These are phyloP conservation scores for Chlorella sp. DNA, from an alignment of 139 green algal genomes.

Conservation along the genomic window DNA sequence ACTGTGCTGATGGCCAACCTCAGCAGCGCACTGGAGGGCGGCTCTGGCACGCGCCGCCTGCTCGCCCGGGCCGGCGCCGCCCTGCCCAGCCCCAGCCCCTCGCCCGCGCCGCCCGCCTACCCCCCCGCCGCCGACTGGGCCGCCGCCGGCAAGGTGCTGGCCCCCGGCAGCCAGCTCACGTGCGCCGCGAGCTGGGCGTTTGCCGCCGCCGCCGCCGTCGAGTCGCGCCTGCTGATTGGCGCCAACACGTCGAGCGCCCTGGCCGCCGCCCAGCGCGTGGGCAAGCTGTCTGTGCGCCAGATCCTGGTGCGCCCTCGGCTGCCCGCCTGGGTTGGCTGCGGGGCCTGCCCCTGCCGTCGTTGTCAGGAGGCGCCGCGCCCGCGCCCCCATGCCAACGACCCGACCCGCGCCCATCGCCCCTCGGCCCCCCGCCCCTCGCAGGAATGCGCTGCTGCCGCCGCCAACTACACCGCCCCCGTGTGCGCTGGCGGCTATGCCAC, in stretches of 20 bases:
- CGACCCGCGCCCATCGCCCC: too few species aligned
- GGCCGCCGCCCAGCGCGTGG: too few species aligned
- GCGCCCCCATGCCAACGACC: too few species aligned
- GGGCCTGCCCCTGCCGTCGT: too few species aligned
- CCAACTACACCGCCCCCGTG: background rate
- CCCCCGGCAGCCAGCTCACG: background rate
- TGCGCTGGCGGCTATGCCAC: conserved; percentile 4
- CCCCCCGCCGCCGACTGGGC: background rate
- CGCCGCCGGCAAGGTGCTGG: background rate
- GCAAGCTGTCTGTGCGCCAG: background rate
- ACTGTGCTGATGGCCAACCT: background rate
- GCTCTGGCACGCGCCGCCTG: background rate
- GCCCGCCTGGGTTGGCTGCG: too few species aligned
- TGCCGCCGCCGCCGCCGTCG: conserved; percentile 13
- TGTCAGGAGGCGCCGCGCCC: too few species aligned
- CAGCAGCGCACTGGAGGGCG: too few species aligned
- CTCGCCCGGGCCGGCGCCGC: background rate
- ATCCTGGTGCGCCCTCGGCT: background rate
- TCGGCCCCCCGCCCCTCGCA: background rate
- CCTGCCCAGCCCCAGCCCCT: too few species aligned
- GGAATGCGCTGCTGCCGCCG: background rate
- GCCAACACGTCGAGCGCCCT: conserved; percentile 6
- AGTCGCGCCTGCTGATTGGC: conserved; percentile 4
- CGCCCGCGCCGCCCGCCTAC: too few species aligned
- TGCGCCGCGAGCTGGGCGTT: conserved; percentile 3